Conservation (phyloP, 2,329 filamentous ascomycete genomes). For the Myrmaecium sp. region DNA sequence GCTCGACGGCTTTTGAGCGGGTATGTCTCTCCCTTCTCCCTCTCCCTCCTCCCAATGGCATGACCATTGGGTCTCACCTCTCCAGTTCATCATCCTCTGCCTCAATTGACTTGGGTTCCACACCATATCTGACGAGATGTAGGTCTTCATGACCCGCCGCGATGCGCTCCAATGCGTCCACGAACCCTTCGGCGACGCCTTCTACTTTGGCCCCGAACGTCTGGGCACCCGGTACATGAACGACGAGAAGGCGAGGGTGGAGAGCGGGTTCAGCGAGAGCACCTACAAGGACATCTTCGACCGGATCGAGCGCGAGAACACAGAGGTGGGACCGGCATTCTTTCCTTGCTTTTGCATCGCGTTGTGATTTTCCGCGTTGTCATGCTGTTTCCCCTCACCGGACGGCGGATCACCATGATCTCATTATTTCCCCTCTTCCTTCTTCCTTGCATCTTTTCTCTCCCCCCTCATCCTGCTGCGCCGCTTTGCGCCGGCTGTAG, state of each 20-base stretch:
- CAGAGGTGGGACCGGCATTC: slow-evolving; percentile 44
- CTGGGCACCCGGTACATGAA: slow-evolving; percentile 62
- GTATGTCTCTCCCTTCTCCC: slow-evolving; percentile 32
- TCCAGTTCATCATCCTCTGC: too few species aligned
- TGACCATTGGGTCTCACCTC: too few species aligned
- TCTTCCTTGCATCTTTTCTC: slow-evolving; percentile 2
- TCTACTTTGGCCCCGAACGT: slow-evolving; percentile 87
- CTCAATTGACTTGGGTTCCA: slow-evolving; percentile 6
- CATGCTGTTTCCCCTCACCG: not conserved
- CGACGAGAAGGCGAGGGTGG: slow-evolving; percentile 36
- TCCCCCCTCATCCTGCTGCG: too few species aligned
- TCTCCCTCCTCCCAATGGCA: slow-evolving; percentile 3
- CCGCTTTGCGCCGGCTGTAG: too few species aligned
- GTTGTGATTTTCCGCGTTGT: slow-evolving; percentile 1
- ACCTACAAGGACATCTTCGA: slow-evolving; percentile 68
- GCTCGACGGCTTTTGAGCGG: slow-evolving; percentile 92
- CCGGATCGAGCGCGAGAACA: slow-evolving; percentile 51
- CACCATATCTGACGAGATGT: too few species aligned
- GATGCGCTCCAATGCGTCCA: slow-evolving; percentile 72
- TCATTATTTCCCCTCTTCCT: not conserved
- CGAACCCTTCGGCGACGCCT: slow-evolving; percentile 93
- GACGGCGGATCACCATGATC: slow-evolving; percentile 1
- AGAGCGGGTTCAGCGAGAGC: slow-evolving; percentile 49
- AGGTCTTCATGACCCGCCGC: slow-evolving; percentile 85
- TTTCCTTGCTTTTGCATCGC: slow-evolving; percentile 6